These are phyloP conservation scores for Lachnellula cervina DNA, from an alignment of 2,329 filamentous ascomycete genomes.

Conservation along the genomic window DNA sequence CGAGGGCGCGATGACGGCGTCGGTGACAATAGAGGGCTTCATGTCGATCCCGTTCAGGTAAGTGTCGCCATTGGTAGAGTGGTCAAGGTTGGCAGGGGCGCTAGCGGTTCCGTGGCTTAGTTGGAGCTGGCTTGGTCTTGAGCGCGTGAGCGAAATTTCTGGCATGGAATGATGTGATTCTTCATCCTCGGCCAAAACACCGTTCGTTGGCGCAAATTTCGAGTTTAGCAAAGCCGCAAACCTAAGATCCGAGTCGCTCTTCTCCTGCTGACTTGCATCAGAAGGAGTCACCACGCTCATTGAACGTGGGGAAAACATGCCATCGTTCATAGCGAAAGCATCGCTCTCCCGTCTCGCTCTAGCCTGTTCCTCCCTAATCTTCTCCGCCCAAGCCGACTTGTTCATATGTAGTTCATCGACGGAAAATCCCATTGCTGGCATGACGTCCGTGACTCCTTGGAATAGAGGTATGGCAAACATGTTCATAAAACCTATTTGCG, in stretches of 20 bases:
- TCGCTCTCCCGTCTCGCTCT: constrained; percentile 36
- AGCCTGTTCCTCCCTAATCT: constrained; percentile 57
- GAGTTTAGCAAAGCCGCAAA: constrained; percentile 1
- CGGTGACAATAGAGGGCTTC: constrained; percentile 23
- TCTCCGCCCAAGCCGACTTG: constrained; percentile 65
- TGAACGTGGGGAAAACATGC: constrained; percentile 29
- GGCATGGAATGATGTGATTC: constrained; percentile 14
- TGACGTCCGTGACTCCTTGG: constrained; percentile 76
- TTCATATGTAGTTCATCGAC: constrained; percentile 78
- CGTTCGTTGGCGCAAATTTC: constrained; percentile 16
- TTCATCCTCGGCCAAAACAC: constrained; percentile 15
- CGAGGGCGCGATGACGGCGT: constrained; percentile 23
- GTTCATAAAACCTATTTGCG: constrained; percentile 95
- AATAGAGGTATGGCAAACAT: constrained; percentile 92
- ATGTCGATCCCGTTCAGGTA: constrained; percentile 13
- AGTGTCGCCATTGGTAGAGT: constrained; percentile 7
- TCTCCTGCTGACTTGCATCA: constrained; percentile 22
- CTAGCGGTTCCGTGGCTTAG: constrained; percentile 18
- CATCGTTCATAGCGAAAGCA: constrained; percentile 29
- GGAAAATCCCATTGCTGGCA: constrained; percentile 80
- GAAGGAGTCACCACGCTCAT: constrained; percentile 28
- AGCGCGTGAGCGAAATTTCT: constrained; percentile 17
- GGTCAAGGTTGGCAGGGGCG: constrained; percentile 15
- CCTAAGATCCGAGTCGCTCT: constrained; percentile 10
- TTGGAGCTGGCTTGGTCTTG: constrained; percentile 31